These are phyloP conservation scores for Cyberlindnera lachancei DNA, from an alignment of 805 yeast species.

Conservation along the genomic window DNA sequence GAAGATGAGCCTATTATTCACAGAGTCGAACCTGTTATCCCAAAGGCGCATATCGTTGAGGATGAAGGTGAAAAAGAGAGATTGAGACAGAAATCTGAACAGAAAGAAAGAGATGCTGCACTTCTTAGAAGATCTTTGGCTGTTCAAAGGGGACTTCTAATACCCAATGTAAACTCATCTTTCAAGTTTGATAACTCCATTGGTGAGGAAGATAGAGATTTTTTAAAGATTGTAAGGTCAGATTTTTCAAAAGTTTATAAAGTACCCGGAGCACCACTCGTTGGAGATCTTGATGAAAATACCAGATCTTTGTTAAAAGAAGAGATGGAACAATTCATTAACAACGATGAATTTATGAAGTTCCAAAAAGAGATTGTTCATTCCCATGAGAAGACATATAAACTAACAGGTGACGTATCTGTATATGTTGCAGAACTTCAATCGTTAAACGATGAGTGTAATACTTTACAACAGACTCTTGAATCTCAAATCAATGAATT, in stretches of 20 bases:
- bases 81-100: constrained; percentile 7
- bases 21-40: constrained; percentile 2
- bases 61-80: constrained; percentile 20
- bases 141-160: constrained; percentile 35
- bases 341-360: constrained; percentile 2
- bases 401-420: not conserved
- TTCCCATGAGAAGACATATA: constrained; percentile 2
- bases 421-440: constrained; percentile 8
- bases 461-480: constrained; percentile 12
- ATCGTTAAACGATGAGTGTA: constrained; percentile 9
- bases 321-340: constrained; percentile 8
- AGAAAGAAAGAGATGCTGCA: constrained; percentile 13
- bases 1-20: constrained; percentile 24
- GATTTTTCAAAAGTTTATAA: constrained; percentile 31
- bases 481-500: constrained; percentile 9
- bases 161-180: constrained; percentile 26
- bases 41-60: constrained; percentile 1
- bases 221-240: constrained; percentile 30
- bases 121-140: constrained; percentile 38
- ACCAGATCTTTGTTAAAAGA: constrained; percentile 2
- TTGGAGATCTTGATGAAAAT: constrained; percentile 17
- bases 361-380: constrained; percentile 9
- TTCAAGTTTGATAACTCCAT: too few species aligned
- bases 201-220: constrained; percentile 21
- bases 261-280: constrained; percentile 11